Conservation (phyloP, 2,329 filamentous ascomycete genomes). For the Fusarium hainanense region DNA sequence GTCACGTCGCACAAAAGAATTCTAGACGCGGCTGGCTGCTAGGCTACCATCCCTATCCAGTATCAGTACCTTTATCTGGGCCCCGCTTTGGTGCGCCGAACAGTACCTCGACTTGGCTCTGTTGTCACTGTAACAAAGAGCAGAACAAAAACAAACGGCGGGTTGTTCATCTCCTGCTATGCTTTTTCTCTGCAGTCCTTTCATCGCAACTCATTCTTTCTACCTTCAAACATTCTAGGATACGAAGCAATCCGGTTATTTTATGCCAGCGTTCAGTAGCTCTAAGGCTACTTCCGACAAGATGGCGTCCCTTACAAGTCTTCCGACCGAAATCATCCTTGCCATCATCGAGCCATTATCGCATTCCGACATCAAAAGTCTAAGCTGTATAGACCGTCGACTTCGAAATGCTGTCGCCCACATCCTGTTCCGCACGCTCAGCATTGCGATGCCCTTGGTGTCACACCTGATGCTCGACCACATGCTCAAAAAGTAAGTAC, state of each 20-base stretch:
- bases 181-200: background rate
- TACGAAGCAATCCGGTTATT: fast-evolving
- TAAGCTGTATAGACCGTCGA: background rate
- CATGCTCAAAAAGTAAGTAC: background rate
- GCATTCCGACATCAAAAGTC: background rate
- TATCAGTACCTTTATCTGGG: fast-evolving
- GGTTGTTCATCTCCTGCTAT: background rate
- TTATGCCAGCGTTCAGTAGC: background rate
- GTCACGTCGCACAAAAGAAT: background rate
- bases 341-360: background rate
- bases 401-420: background rate
- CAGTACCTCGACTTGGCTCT: background rate
- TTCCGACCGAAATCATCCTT: background rate
- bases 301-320: fast-evolving
- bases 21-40: background rate
- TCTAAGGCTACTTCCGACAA: background rate
- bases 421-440: fast-evolving
- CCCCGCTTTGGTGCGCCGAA: fast-evolving
- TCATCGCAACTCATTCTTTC: background rate
- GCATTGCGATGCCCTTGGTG: background rate
- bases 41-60: background rate
- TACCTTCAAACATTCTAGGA: background rate
- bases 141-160: background rate
- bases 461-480: background rate
- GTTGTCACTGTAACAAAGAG: background rate